phyloP scores from a whole-genome alignment of 495 filamentous ascomycete species.

The Tuber indicum region DNA sequence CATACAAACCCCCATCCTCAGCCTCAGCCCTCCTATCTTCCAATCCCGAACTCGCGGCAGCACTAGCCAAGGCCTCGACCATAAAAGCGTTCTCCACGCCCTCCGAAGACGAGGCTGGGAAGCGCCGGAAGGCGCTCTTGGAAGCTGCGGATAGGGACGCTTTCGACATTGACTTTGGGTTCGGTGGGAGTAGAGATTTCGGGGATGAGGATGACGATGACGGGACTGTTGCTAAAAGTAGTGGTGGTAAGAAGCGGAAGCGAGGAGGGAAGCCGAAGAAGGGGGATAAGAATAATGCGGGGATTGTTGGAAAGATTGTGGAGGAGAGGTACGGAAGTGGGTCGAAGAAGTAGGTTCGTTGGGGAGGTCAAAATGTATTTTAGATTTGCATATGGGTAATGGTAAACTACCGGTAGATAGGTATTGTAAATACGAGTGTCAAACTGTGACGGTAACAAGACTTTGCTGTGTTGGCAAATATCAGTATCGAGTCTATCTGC shows the following conservation, averaged over 20 bases:
- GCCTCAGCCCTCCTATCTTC: conserved; percentile 53
- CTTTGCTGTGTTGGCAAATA: neutral
- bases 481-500: neutral
- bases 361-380: neutral
- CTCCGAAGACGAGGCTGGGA: conserved; percentile 49
- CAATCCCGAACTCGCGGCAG: conserved; percentile 75
- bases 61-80: conserved; percentile 73
- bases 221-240: conserved; percentile 23
- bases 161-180: conserved; percentile 89
- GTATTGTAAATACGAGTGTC: neutral
- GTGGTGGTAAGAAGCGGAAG: conserved; percentile 27
- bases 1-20: conserved; percentile 45
- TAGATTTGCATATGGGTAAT: conserved; percentile 3
- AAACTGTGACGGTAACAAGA: neutral
- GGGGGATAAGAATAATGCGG: conserved; percentile 53
- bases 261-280: conserved; percentile 30
- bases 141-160: conserved; percentile 72
- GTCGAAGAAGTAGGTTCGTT: conserved; percentile 8
- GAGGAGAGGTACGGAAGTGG: conserved; percentile 51
- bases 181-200: conserved; percentile 65
- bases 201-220: conserved; percentile 41
- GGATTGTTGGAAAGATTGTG: conserved; percentile 49
- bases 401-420: neutral
- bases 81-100: conserved; percentile 52
- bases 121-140: conserved; percentile 66